Evolutionary conservation across 345 rosid genomes (phyloP).

Genomic region (Laguncularia racemosa): DNA sequence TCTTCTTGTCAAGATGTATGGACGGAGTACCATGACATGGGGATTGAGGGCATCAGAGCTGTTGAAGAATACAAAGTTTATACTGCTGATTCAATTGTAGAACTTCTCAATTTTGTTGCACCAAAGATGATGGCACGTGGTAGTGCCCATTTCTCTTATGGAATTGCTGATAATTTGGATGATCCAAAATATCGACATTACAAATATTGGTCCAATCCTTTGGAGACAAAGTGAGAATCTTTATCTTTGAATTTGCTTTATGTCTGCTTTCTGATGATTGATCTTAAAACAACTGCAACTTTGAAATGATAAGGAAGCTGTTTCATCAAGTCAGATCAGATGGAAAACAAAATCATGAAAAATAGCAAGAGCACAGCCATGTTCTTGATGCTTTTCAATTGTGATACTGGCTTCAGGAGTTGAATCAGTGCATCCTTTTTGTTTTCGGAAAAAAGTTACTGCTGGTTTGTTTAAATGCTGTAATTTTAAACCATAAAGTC

Average conservation of each 20-base stretch:
- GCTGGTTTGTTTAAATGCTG: no score
- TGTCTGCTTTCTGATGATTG: not conserved
- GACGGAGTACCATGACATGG: conserved; percentile 98
- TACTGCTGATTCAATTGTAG: conserved; percentile 60
- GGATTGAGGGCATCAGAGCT: conserved; percentile 71
- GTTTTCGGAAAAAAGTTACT: no score
- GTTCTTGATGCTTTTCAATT: no score
- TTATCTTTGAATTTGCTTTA: not conserved
- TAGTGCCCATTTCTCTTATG: conserved; percentile 75
- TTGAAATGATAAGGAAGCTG: not conserved
- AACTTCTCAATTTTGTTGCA: conserved; percentile 76
- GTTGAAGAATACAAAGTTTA: conserved; percentile 74
- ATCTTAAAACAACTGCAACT: not conserved
- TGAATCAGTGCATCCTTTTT: no score
- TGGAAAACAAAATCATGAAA: no score
- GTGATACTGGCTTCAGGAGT: no score
- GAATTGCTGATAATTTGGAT: conserved; percentile 88
- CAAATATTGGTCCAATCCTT: conserved; percentile 93
- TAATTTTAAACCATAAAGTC: no score
- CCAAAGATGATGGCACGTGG: conserved; percentile 97
- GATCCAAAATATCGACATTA: conserved; percentile 72
- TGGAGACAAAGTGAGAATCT: conserved; percentile 75
- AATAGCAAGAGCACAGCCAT: no score
- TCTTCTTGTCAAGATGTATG: conserved; percentile 73
- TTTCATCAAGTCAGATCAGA: no score